Conservation (phyloP, 2,329 filamentous ascomycete genomes). For the Colletotrichum noveboracense region DNA sequence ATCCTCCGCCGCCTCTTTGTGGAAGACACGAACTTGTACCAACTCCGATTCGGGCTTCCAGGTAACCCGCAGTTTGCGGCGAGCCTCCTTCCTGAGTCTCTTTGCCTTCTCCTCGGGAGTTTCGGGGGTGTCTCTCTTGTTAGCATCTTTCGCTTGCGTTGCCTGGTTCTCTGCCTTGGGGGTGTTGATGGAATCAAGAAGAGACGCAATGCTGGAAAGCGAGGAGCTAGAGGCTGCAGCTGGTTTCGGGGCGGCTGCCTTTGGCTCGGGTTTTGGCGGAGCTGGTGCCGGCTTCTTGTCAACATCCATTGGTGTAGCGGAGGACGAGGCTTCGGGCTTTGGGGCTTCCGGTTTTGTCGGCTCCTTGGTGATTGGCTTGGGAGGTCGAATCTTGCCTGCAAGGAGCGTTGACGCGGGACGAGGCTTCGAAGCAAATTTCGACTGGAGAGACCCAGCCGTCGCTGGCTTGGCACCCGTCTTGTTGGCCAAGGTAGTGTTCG, state of each 20-base stretch:
- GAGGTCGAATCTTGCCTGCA: slow-evolving; percentile 52
- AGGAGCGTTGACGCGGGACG: slow-evolving; percentile 37
- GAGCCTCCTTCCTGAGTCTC: slow-evolving; percentile 74
- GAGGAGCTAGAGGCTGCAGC: slow-evolving; percentile 38
- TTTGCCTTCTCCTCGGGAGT: slow-evolving; percentile 71
- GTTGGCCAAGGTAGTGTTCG: slow-evolving; percentile 41
- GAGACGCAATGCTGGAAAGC: slow-evolving; percentile 56
- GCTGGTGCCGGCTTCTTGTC: slow-evolving; percentile 22
- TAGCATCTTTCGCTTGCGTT: slow-evolving; percentile 52
- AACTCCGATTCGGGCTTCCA: slow-evolving; percentile 74
- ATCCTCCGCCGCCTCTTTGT: slow-evolving; percentile 75
- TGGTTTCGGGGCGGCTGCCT: slow-evolving; percentile 27
- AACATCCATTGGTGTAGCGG: slow-evolving; percentile 16
- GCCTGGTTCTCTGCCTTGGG: slow-evolving; percentile 52
- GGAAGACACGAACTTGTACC: slow-evolving; percentile 71
- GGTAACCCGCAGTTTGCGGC: slow-evolving; percentile 71
- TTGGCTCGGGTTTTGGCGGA: slow-evolving; percentile 29
- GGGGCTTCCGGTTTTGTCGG: slow-evolving; percentile 22
- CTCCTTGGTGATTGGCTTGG: slow-evolving; percentile 35
- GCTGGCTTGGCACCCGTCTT: slow-evolving; percentile 41
- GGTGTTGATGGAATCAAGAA: slow-evolving; percentile 56
- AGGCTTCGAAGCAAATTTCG: slow-evolving; percentile 32
- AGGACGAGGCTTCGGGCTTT: slow-evolving; percentile 19
- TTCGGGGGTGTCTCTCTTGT: slow-evolving; percentile 55
- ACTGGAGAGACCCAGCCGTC: slow-evolving; percentile 29